A percentile compares a stretch with the other conserved stretches of the same genome.
Evolutionary conservation across 2,329 filamentous ascomycete species (phyloP).

Genomic region (Thermothelomyces thermophilus): DNA sequence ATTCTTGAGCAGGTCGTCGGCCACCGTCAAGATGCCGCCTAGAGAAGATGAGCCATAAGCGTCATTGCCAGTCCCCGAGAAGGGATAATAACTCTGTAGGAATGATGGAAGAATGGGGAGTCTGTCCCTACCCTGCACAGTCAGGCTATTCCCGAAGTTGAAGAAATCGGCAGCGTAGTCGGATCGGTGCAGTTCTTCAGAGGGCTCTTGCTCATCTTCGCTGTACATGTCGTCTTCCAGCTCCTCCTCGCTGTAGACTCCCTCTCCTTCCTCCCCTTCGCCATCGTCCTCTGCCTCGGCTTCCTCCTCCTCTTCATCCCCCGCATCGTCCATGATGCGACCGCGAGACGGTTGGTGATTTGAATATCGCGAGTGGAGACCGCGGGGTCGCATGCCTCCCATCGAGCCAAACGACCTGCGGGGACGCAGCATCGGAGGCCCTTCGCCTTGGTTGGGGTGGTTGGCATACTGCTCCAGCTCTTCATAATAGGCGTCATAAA

Average conservation of each 20-base stretch:
- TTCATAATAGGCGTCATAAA: slow-evolving; percentile 98
- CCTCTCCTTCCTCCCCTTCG: slow-evolving; percentile 39
- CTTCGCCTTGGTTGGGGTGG: slow-evolving; percentile 62
- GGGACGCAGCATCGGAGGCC: slow-evolving; percentile 61
- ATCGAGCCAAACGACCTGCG: slow-evolving; percentile 56
- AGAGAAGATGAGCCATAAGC: slow-evolving; percentile 36
- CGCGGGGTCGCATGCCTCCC: slow-evolving; percentile 51
- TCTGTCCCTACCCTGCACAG: slow-evolving; percentile 69
- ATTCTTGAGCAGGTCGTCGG: slow-evolving; percentile 96
- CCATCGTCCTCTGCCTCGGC: slow-evolving; percentile 41
- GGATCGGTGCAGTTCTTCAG: slow-evolving; percentile 50
- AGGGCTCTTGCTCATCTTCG: slow-evolving; percentile 50
- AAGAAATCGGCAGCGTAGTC: slow-evolving; percentile 79
- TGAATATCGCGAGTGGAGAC: slow-evolving; percentile 51
- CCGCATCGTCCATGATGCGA: slow-evolving; percentile 63
- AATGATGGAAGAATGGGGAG: slow-evolving; percentile 34
- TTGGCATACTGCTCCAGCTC: slow-evolving; percentile 97
- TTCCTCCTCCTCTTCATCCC: slow-evolving; percentile 47
- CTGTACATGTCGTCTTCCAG: slow-evolving; percentile 51
- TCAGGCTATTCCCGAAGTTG: slow-evolving; percentile 94
- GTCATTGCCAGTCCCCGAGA: slow-evolving; percentile 24
- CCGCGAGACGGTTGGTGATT: slow-evolving; percentile 66
- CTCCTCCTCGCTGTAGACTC: slow-evolving; percentile 57
- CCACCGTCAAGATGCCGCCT: slow-evolving; percentile 97
- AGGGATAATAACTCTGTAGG: slow-evolving; percentile 27